Evolutionary conservation across 495 filamentous ascomycete species (phyloP).

Genomic region (Wilcoxina mikolae): DNA sequence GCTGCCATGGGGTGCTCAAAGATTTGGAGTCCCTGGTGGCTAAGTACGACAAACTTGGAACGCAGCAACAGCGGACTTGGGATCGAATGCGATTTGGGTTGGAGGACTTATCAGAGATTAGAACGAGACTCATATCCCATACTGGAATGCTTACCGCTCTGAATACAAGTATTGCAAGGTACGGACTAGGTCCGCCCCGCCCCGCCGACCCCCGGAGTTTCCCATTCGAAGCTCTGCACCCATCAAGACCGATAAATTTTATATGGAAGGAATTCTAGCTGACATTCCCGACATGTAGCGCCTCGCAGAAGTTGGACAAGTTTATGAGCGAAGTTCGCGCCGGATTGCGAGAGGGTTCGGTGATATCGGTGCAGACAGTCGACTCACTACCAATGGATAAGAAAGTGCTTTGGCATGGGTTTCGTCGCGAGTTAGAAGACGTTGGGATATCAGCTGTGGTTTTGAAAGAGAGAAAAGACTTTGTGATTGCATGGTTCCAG

Average conservation of each 20-base stretch:
- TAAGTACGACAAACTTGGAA: constrained; percentile 29
- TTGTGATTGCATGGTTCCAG: neutral
- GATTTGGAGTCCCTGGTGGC: constrained; percentile 27
- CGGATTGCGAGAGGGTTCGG: constrained; percentile 29
- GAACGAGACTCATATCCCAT: constrained; percentile 1
- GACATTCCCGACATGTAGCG: constrained; percentile 23
- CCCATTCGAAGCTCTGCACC: neutral
- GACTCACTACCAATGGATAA: constrained; percentile 14
- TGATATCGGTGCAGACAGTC: constrained; percentile 27
- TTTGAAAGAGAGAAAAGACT: constrained; percentile 21
- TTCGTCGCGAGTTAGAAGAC: constrained; percentile 31
- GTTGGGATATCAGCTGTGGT: constrained; percentile 29
- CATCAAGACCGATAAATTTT: neutral
- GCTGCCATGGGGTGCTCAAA: constrained; percentile 24
- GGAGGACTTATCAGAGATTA: constrained; percentile 29
- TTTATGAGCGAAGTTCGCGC: constrained; percentile 31
- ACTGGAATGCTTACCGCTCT: neutral
- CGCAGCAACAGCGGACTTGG: constrained; percentile 30
- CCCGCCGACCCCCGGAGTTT: neutral
- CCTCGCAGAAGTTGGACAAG: constrained; percentile 30
- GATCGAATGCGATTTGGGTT: constrained; percentile 31
- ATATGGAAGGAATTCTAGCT: constrained; percentile 1
- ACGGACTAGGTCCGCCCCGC: neutral
- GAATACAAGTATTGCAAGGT: neutral
- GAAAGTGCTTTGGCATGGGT: constrained; percentile 27